Evolutionary conservation across 768 basidiomycete species (phyloP), one percentile per base, ranked within the genome.

Genomic region (Amanita fuliginea): DNA sequence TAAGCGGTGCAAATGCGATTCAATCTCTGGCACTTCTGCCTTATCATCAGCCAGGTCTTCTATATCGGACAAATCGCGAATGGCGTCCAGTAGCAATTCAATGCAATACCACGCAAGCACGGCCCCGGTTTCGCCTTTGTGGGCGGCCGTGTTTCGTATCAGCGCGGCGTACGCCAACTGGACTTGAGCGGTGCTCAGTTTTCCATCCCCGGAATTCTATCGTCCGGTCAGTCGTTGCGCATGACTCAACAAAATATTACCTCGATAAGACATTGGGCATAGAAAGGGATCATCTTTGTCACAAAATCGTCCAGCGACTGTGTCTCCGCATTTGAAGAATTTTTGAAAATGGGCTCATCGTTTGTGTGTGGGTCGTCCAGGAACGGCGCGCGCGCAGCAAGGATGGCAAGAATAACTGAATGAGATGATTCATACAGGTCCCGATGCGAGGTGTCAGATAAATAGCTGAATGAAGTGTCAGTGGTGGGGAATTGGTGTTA

Each of bases 361-460:
- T 22, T 1, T 4, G 21, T 13, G 4, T 34, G 21, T 18, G 30
- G 28, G 3, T 24, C 16, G 13, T 16, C 64, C 53, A 76, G 72
- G 0, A 79, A 76, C 10, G 9, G n/a, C 6, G 22, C 14, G 56
- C 76, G 72, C 24, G 78, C 71, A 8, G 83, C 75, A 58, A 90
- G 83, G 35, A 89, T 70, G 3, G 89, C 74, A 11, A 94, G 68
- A 32, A 93, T 66, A 22, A 87, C 86, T 7, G 90, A 92, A 60
- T 93, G 91, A 1, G 89, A 80, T 0, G 87, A 84, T 61, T 94
- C 90, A 56, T 80, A 93, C n/a, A 79, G 79, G 54, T 91, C 85
- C 30, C 84, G 78, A 54, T 86, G 70, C 4, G 67, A 60, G 13
- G 78, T 55, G 50, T 81, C 73, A 47, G 67, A 71, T 24, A 90